Conservation (phyloP, 2,329 filamentous ascomycete species). For the Trichophyton mentagrophytes region DNA sequence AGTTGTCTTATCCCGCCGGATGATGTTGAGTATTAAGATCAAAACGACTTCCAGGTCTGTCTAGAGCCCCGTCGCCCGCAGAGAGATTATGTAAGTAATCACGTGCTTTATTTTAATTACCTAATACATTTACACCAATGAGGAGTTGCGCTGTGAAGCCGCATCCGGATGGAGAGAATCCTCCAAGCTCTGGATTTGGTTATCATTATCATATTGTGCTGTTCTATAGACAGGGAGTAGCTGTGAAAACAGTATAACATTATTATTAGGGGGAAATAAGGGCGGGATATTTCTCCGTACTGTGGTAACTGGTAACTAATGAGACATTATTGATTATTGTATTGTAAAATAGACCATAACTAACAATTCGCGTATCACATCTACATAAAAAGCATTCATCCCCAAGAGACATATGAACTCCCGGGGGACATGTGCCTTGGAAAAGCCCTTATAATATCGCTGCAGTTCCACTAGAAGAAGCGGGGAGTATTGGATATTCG, state of each 20-base stretch:
- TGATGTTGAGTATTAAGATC: neutral
- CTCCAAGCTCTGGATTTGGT: neutral
- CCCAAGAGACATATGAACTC: neutral
- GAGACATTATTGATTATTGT: neutral
- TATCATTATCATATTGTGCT: neutral
- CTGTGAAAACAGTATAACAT: neutral
- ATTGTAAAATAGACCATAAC: neutral
- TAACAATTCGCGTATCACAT: neutral
- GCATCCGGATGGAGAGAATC: neutral
- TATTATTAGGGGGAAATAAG: neutral
- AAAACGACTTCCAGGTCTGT: neutral
- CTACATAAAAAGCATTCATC: neutral
- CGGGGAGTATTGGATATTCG: neutral
- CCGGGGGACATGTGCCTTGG: neutral
- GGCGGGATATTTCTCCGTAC: neutral
- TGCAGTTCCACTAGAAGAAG: neutral
- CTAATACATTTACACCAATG: neutral
- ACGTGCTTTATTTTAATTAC: neutral
- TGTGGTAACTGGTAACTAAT: neutral
- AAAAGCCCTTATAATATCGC: neutral
- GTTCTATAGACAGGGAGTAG: neutral
- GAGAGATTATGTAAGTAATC: neutral
- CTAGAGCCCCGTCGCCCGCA: neutral
- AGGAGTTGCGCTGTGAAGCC: neutral
- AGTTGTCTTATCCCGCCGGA: neutral